phyloP scores from a whole-genome alignment of 1,139 yeast genomes.

The Sugiyamaella japonica region DNA sequence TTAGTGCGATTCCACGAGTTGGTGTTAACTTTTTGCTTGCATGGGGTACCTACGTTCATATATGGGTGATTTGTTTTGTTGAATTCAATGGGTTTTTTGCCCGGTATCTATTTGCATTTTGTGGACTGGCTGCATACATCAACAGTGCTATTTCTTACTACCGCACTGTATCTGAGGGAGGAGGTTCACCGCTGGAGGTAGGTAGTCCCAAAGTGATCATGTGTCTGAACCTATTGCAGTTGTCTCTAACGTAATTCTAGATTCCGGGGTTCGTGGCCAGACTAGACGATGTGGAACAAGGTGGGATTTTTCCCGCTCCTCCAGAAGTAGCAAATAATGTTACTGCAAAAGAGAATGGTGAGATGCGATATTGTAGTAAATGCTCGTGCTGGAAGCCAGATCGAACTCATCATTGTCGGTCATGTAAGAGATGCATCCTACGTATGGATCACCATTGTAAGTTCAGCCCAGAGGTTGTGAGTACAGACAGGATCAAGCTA shows the following conservation, averaged over 20 bases:
- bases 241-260: conserved; percentile 9
- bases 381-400: conserved; percentile 93
- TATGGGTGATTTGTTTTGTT: conserved; percentile 34
- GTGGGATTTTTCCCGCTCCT: conserved; percentile 39
- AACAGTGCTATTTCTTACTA: conserved; percentile 49
- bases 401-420: conserved; percentile 51
- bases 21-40: conserved; percentile 52
- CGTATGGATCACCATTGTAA: conserved; percentile 74
- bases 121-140: conserved; percentile 34
- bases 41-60: conserved; percentile 59
- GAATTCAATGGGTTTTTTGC: conserved; percentile 30
- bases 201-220: conserved; percentile 4
- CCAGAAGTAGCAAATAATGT: conserved; percentile 40
- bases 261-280: conserved; percentile 29
- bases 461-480: neutral
- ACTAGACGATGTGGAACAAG: conserved; percentile 29
- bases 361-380: conserved; percentile 62
- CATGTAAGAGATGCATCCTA: conserved; percentile 42
- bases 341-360: conserved; percentile 48
- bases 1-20: conserved; percentile 59
- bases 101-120: conserved; percentile 26
- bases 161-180: conserved; percentile 56
- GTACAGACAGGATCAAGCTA: neutral
- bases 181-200: conserved; percentile 49
- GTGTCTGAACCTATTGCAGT: no score